phyloP scores from a whole-genome alignment of 169 alveolate species.

The Babesia gibsoni region DNA sequence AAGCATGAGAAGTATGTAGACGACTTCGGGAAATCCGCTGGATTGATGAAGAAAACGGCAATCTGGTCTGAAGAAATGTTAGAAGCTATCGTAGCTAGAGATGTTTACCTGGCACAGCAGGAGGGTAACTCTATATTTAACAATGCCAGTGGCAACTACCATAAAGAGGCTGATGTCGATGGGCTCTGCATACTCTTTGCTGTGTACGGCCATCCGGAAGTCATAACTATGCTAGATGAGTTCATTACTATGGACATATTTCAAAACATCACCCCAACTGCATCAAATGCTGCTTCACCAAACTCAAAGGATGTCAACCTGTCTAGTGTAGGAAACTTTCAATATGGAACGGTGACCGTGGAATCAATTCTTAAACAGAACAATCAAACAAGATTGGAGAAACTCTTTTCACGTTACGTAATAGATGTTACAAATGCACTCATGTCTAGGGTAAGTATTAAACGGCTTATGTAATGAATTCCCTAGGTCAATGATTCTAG shows the following conservation, averaged over 20 bases:
- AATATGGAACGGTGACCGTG: constrained; percentile 20
- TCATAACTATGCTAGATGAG: constrained; percentile 3
- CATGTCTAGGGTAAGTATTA: constrained; percentile 47
- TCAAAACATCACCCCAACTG: neutral
- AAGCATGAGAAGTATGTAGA: constrained; percentile 21
- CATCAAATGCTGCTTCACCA: neutral
- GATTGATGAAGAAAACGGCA: neutral
- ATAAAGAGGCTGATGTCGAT: constrained; percentile 25
- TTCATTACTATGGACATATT: constrained; percentile 19
- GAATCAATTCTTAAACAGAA: constrained; percentile 11
- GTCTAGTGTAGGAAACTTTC: neutral
- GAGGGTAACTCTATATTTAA: constrained; percentile 18
- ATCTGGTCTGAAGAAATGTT: constrained; percentile 29
- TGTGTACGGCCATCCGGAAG: constrained; percentile 62
- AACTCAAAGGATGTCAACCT: neutral
- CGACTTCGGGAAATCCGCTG: neutral
- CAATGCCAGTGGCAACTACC: constrained; percentile 2
- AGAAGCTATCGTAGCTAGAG: constrained; percentile 14
- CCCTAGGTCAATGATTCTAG: constrained; percentile 36
- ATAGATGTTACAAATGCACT: constrained; percentile 60
- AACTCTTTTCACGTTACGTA: constrained; percentile 4
- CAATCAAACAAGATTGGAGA: constrained; percentile 3
- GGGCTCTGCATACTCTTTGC: constrained; percentile 55
- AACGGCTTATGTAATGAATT: neutral
- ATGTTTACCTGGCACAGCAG: constrained; percentile 11